These are phyloP conservation scores for Colletotrichum sublineola DNA, from an alignment of 2,329 filamentous ascomycete genomes.

Conservation along the genomic window DNA sequence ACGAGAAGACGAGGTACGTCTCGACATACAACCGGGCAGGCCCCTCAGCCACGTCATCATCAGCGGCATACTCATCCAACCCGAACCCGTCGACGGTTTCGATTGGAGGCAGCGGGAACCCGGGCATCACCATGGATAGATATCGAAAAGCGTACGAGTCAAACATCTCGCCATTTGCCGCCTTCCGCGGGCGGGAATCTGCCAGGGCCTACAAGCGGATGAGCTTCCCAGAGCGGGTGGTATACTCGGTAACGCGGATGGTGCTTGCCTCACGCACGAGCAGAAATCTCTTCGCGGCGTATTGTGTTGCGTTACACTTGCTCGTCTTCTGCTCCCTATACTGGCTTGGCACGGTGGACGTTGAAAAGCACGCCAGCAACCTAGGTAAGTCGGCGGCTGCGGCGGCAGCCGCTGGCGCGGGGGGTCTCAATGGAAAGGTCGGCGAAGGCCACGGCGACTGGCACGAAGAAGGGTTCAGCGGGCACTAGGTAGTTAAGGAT, in stretches of 20 bases:
- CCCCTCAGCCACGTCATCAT: slow-evolving; percentile 70
- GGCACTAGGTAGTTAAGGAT: slow-evolving; percentile 47
- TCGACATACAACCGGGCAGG: slow-evolving; percentile 88
- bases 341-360: slow-evolving; percentile 79
- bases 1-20: slow-evolving; percentile 97
- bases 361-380: slow-evolving; percentile 71
- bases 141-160: slow-evolving; percentile 95
- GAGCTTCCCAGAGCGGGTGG: slow-evolving; percentile 89
- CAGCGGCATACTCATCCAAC: slow-evolving; percentile 75
- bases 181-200: slow-evolving; percentile 93
- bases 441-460: slow-evolving; percentile 65
- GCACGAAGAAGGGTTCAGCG: slow-evolving; percentile 73
- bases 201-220: slow-evolving; percentile 92
- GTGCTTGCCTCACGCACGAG: slow-evolving; percentile 91
- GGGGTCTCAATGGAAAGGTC: slow-evolving; percentile 46
- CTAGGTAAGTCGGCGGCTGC: slow-evolving; percentile 63
- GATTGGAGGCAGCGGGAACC: slow-evolving; percentile 66
- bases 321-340: slow-evolving; percentile 90
- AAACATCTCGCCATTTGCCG: slow-evolving; percentile 94
- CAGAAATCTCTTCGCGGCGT: slow-evolving; percentile 92
- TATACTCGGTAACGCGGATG: slow-evolving; percentile 92
- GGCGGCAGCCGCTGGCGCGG: slow-evolving; percentile 53
- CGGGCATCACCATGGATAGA: slow-evolving; percentile 80
- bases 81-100: slow-evolving; percentile 82
- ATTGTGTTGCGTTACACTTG: slow-evolving; percentile 89